Conservation (phyloP, 2,329 filamentous ascomycete species). For the Arachnopeziza araneosa region DNA sequence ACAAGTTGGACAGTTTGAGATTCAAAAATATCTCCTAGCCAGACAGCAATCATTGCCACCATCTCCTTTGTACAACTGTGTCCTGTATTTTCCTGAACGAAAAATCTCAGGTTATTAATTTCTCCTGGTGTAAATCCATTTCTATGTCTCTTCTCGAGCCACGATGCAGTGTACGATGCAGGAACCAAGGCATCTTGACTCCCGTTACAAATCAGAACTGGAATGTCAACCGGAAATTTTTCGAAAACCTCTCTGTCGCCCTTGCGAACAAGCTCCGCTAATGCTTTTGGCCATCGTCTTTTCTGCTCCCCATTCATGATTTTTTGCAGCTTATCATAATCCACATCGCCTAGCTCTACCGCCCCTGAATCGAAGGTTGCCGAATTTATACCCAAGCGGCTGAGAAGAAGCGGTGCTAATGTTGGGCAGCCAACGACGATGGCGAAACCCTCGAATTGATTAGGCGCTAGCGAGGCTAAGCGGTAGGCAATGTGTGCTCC, state of each 20-base stretch:
- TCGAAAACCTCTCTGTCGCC: too few relatives aligned
- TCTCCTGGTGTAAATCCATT: neutral
- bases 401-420: conserved; percentile 11
- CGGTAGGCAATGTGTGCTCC: too few relatives aligned
- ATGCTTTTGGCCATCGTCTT: too few relatives aligned
- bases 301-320: too few relatives aligned
- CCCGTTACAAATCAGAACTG: too few relatives aligned
- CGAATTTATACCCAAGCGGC: conserved; percentile 9
- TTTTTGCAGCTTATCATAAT: too few relatives aligned
- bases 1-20: neutral
- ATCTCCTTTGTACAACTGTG: conserved; percentile 18
- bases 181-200: too few relatives aligned
- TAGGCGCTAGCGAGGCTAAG: neutral
- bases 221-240: too few relatives aligned
- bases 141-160: too few relatives aligned
- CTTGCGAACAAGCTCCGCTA: too few relatives aligned
- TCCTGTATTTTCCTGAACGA: conserved; percentile 18
- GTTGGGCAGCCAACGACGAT: conserved; percentile 17
- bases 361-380: neutral
- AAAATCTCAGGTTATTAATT: conserved; percentile 8
- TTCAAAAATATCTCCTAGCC: conserved; percentile 10
- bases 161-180: too few relatives aligned
- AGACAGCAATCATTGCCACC: conserved; percentile 13
- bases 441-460: conserved; percentile 10
- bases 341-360: too few relatives aligned